Evolutionary conservation across 768 basidiomycete species (phyloP).

Genomic region (Fistulinella prunicolor): DNA sequence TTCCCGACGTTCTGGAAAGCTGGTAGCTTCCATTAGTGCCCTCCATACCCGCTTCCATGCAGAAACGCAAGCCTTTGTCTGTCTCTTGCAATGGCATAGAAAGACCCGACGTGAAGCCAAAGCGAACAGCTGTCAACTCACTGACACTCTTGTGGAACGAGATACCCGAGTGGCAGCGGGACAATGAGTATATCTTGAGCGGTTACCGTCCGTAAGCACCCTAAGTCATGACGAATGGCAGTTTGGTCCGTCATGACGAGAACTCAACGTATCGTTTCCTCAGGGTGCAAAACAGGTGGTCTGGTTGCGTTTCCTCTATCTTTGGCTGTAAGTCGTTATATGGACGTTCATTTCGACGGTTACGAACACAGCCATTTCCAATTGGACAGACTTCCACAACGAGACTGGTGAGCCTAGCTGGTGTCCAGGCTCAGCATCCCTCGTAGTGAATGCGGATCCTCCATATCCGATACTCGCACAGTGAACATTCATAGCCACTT

Average conservation of each 20-base stretch:
- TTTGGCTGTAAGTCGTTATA: constrained; percentile 56
- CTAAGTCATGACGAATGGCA: constrained; percentile 1
- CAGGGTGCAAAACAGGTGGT: constrained; percentile 61
- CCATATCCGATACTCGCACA: constrained; percentile 28
- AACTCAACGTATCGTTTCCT: constrained; percentile 4
- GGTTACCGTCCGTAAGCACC: constrained; percentile 65
- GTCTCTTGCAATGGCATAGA: constrained; percentile 8
- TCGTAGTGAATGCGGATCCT: constrained; percentile 1
- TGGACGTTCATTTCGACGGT: constrained; percentile 13
- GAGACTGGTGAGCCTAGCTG: constrained; percentile 54
- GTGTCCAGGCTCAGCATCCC: constrained; percentile 1
- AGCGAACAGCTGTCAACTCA: background rate
- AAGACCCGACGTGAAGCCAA: constrained; percentile 1
- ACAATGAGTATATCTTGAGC: constrained; percentile 68
- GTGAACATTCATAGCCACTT: constrained; percentile 89
- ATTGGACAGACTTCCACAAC: constrained; percentile 64
- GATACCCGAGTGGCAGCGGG: constrained; percentile 65
- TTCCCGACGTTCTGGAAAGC: constrained; percentile 5
- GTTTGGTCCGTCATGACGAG: constrained; percentile 1
- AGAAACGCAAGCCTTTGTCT: constrained; percentile 10
- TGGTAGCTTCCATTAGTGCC: constrained; percentile 11
- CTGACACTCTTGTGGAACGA: constrained; percentile 51
- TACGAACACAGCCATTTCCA: constrained; percentile 14
- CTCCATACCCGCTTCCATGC: too few relatives aligned
- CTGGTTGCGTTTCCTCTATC: constrained; percentile 58